phyloP scores from a whole-genome alignment of 768 basidiomycete species.

The Pleurotus djamor region DNA sequence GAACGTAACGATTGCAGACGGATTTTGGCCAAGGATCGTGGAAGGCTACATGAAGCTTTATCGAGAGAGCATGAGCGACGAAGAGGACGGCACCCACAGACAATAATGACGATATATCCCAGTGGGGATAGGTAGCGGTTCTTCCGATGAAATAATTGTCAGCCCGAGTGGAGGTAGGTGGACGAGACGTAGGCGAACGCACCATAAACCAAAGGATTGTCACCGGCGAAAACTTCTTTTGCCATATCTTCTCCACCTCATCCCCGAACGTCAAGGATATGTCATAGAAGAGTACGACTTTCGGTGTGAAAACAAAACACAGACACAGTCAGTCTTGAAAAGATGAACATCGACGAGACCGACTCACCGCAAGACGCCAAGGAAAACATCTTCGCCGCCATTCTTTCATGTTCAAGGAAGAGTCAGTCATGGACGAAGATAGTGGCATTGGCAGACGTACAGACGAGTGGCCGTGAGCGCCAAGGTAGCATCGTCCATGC shows the following conservation, averaged over 20 bases:
- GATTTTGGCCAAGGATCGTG: conserved; percentile 28
- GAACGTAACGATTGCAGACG: conserved; percentile 28
- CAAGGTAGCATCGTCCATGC: too few relatives aligned
- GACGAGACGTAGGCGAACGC: conserved; percentile 4
- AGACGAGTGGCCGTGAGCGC: too few relatives aligned
- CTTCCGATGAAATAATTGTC: conserved; percentile 12
- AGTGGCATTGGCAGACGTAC: too few relatives aligned
- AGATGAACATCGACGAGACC: too few relatives aligned
- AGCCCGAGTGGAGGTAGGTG: background rate
- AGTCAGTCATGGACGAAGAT: too few relatives aligned
- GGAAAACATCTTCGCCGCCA: conserved; percentile 32
- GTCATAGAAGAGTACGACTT: conserved; percentile 35
- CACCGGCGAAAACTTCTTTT: conserved; percentile 21
- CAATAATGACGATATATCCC: conserved; percentile 30
- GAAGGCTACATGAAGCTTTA: conserved; percentile 21
- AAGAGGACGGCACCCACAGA: conserved; percentile 20
- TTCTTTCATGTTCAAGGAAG: conserved; percentile 15
- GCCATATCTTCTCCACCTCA: conserved; percentile 33
- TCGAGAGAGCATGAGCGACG: background rate
- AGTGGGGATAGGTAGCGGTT: conserved; percentile 34
- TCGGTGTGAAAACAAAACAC: too few relatives aligned
- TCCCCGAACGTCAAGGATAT: conserved; percentile 30
- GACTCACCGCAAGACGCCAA: conserved; percentile 31
- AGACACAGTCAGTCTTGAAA: too few relatives aligned
- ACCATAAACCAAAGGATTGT: conserved; percentile 29